phyloP scores from a whole-genome alignment of 2,329 filamentous ascomycete genomes.

The Blastomyces parvus region DNA sequence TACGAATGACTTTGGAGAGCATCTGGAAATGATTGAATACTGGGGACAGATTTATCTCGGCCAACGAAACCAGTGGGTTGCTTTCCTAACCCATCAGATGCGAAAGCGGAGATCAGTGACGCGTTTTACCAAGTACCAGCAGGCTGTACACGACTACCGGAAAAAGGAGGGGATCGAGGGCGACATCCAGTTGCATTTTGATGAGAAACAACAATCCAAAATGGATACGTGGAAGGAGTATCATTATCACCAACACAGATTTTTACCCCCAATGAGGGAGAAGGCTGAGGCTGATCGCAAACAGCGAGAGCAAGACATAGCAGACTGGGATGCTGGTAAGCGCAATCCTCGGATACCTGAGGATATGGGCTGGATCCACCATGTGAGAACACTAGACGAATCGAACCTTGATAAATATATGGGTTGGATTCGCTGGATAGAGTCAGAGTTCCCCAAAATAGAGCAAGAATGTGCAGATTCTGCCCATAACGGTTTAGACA shows the following conservation, averaged over 20 bases:
- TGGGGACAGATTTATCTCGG: background rate
- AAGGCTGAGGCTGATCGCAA: background rate
- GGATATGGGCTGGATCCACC: background rate
- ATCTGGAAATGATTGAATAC: background rate
- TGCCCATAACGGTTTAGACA: background rate
- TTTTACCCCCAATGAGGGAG: background rate
- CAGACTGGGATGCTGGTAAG: background rate
- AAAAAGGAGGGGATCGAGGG: conserved; percentile 7
- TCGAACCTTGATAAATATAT: background rate
- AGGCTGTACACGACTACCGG: conserved; percentile 7
- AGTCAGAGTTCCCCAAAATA: conserved; percentile 6
- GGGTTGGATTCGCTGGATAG: conserved; percentile 5
- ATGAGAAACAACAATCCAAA: conserved; percentile 8
- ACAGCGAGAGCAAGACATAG: background rate
- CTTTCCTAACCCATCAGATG: conserved; percentile 3
- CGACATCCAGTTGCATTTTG: conserved; percentile 8
- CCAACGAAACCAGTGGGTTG: background rate
- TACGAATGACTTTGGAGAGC: background rate
- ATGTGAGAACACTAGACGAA: background rate
- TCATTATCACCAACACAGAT: conserved; percentile 7
- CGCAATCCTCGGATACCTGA: background rate
- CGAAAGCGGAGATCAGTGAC: background rate
- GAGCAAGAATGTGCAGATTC: conserved; percentile 1
- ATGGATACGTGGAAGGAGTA: conserved; percentile 11
- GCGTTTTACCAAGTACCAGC: background rate